Evolutionary conservation across 2,329 filamentous ascomycete genomes (phyloP).

Genomic region (Cercospora sesami): DNA sequence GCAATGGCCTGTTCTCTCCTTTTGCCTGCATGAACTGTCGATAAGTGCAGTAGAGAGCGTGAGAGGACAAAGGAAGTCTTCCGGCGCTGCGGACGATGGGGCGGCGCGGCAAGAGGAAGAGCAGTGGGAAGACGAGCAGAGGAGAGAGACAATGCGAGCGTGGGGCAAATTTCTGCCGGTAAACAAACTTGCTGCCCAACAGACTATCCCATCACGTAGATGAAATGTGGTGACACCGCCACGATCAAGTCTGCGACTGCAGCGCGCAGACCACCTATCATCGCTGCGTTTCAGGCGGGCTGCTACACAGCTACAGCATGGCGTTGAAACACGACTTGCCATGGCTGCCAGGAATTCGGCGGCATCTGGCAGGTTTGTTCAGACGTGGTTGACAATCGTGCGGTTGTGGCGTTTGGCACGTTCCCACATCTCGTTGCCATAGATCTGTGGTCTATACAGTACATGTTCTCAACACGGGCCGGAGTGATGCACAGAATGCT

Average conservation of each 20-base stretch:
- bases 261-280: background rate
- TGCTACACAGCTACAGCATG: constrained; percentile 13
- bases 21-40: constrained; percentile 11
- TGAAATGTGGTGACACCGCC: constrained; percentile 8
- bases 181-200: constrained; percentile 1
- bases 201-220: background rate
- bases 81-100: background rate
- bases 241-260: background rate
- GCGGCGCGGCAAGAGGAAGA: background rate
- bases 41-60: background rate
- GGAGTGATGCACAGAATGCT: background rate
- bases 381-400: background rate
- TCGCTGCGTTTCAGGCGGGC: background rate
- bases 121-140: background rate
- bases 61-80: background rate
- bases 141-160: background rate
- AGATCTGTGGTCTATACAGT: background rate
- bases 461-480: background rate
- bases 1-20: constrained; percentile 2
- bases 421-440: background rate
- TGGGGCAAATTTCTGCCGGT: constrained; percentile 5
- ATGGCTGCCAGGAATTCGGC: background rate
- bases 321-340: constrained; percentile 17
- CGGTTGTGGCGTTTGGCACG: background rate
- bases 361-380: background rate